Percentiles rank a stretch among this genome's conserved stretches.
Conservation (phyloP, 352 stramenopile species). For the Globisporangium heterothallicum region DNA sequence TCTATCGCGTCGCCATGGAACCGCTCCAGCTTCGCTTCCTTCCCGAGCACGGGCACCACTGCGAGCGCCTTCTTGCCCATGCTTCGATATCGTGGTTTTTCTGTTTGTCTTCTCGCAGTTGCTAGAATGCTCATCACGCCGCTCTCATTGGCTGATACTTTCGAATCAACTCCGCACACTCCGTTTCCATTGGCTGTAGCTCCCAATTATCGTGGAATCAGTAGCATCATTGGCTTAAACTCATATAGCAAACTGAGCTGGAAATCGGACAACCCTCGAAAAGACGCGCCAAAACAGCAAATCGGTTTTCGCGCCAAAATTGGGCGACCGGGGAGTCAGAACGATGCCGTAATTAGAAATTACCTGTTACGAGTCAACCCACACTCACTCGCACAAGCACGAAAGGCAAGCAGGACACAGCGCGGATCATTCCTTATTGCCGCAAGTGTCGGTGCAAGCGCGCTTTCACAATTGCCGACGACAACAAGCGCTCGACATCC, state of each 20-base stretch:
- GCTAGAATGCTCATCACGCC: constrained; percentile 4
- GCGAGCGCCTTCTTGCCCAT: constrained; percentile 48
- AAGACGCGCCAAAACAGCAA: constrained; percentile 6
- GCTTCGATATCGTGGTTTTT: too few species aligned
- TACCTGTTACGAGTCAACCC: constrained; percentile 4
- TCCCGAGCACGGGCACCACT: constrained; percentile 39
- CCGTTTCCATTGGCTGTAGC: constrained; percentile 1
- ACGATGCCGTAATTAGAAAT: constrained; percentile 5
- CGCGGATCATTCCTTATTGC: too few species aligned
- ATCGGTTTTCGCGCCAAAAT: constrained; percentile 18
- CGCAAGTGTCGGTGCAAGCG: too few species aligned
- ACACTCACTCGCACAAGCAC: background rate
- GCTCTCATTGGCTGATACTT: background rate
- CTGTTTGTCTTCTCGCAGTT: background rate
- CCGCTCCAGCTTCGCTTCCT: constrained; percentile 35
- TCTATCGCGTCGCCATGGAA: constrained; percentile 67
- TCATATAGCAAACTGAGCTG: background rate
- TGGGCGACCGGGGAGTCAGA: constrained; percentile 6
- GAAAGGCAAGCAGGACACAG: too few species aligned
- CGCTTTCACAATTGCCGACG: too few species aligned
- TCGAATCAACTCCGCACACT: too few species aligned
- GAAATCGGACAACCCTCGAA: too few species aligned
- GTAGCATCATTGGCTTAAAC: background rate
- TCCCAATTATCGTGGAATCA: too few species aligned
- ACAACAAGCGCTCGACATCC: too few species aligned